phyloP scores from a whole-genome alignment of 192 early-diverging fungal species.

The Gorgonomyces haynaldii region DNA sequence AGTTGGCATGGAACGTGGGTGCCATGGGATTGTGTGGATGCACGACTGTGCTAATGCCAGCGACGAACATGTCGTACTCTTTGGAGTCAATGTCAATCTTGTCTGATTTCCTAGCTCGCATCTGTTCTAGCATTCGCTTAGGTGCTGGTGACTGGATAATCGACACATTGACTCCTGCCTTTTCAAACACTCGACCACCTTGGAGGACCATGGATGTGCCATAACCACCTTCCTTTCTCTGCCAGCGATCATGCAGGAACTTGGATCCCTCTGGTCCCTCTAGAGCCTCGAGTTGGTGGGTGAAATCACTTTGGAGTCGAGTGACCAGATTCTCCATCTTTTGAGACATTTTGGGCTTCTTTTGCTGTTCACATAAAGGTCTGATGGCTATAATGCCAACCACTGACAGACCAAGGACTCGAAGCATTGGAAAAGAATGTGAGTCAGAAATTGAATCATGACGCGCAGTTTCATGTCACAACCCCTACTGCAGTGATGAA shows the following conservation, averaged over 20 bases:
- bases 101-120: conserved; percentile 62
- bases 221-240: conserved; percentile 80
- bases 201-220: conserved; percentile 87
- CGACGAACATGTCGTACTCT: conserved; percentile 58
- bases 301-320: conserved; percentile 2
- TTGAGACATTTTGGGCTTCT: too few relatives aligned
- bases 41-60: conserved; percentile 78
- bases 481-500: too few relatives aligned
- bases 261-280: conserved; percentile 21
- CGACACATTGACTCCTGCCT: conserved; percentile 94
- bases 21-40: conserved; percentile 60
- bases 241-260: conserved; percentile 73
- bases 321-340: conserved; percentile 7
- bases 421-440: too few relatives aligned
- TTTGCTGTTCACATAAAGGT: too few relatives aligned
- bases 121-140: conserved; percentile 79
- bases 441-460: too few relatives aligned
- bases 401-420: too few relatives aligned
- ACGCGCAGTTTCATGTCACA: too few relatives aligned
- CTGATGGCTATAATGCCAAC: too few relatives aligned
- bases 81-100: conserved; percentile 39
- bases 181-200: conserved; percentile 86
- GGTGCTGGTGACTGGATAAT: conserved; percentile 48
- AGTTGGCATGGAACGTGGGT: conserved; percentile 96
- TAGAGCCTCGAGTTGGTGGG: neutral